Base-by-base conservation (phyloP, 148 eudicot genomes). In the Rhododendron griersonianum region DNA sequence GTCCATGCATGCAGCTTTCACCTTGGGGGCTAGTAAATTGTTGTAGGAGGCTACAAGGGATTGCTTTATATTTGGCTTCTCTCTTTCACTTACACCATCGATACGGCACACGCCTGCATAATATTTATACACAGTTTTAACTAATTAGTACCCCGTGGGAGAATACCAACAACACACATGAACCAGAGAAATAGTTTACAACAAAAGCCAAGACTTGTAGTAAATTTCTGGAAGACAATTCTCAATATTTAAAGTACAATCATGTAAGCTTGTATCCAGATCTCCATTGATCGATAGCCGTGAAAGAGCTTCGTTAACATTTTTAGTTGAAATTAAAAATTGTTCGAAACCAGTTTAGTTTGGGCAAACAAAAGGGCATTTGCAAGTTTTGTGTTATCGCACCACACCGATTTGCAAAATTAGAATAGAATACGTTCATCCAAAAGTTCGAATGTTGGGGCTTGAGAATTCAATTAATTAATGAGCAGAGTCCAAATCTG, bases 1-100 rank as follows among this genome's bases (percentile, higher is more conserved):
- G 28, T 82, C 84, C 82, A 89, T 87, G 85, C 98, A 96, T 1
- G 91, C 88, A 9, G 93, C 87, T 89, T 88, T 95, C 13, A 95
- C 93, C 65, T 81, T 88, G 2, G 99, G 94, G 18, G 90, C 94
- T 25, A 96, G 86, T 6, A 91, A 73, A 47, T 51, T 90, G 89
- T 90, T 94, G 93, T 92, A 96, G 41, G 96, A 90, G 75, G 98
- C 90, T 59, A 92, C 90, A 2, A 96, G 95, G 3, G 92, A 53
- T 86, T 96, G 96, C 84, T 93, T 93, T 37, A 94, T 84, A 81
- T 91, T 94, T 2, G 93, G 92, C 81, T 86, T 93, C 48, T 96
- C 96, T 84, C 87, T 90, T 25, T 96, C 98, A 41, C 59, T 94
- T 74, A 83, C 61, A 30, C 89, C 92, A 9, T 92, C 96, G 5